A percentile compares a stretch with the other conserved stretches of the same genome.
phyloP scores from a whole-genome alignment of 2,329 filamentous ascomycete species.

The Claviceps capensis region DNA sequence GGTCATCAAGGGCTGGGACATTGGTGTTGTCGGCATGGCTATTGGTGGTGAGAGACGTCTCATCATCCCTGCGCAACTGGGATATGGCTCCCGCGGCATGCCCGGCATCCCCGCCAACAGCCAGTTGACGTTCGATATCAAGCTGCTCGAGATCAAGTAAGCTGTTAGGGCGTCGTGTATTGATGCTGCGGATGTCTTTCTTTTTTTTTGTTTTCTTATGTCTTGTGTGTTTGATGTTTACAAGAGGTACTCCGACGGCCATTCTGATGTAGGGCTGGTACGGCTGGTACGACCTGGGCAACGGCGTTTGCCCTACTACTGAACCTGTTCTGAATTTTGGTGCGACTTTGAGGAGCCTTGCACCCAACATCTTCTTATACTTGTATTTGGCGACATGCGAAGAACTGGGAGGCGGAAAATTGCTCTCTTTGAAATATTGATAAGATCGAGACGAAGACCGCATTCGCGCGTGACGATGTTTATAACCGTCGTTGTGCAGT shows the following conservation, averaged over 20 bases:
- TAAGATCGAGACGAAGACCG: conserved; percentile 4
- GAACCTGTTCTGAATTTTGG: conserved; percentile 1
- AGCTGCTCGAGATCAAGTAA: conserved; percentile 74
- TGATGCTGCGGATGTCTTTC: background rate
- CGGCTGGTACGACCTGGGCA: conserved; percentile 4
- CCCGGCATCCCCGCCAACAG: conserved; percentile 88
- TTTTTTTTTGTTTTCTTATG: background rate
- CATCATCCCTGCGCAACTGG: conserved; percentile 73
- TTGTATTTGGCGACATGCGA: background rate
- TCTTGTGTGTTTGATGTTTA: conserved; percentile 1
- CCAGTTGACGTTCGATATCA: conserved; percentile 82
- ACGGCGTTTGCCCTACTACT: conserved; percentile 7
- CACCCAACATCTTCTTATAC: conserved; percentile 23
- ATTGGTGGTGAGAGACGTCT: conserved; percentile 88
- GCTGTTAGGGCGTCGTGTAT: conserved; percentile 8
- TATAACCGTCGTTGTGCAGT: background rate
- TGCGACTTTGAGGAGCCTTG: conserved; percentile 29
- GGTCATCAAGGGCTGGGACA: conserved; percentile 98
- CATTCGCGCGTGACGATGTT: conserved; percentile 2
- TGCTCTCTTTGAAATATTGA: conserved; percentile 2
- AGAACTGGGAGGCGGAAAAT: background rate
- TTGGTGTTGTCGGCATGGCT: conserved; percentile 84
- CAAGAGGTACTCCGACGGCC: conserved; percentile 4
- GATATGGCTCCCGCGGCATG: conserved; percentile 73
- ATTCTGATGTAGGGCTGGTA: conserved; percentile 1